Evolutionary conservation across 805 yeast species (phyloP), one percentile per base, ranked within the genome.

Genomic region (Ogataea methylovora): DNA sequence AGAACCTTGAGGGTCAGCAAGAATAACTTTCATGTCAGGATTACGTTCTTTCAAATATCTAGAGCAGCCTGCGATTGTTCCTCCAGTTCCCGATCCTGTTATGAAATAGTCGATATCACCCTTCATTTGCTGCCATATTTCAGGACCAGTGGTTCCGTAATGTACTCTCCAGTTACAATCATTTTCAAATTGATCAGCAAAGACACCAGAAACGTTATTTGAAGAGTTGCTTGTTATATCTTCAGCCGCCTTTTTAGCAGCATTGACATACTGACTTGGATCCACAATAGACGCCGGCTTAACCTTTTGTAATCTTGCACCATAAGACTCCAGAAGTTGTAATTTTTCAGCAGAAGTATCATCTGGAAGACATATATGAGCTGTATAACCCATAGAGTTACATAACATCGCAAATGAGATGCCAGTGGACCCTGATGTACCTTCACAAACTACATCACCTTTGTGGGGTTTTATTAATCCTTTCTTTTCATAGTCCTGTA

Each of bases 381-480:
- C 84, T 15, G 72, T 75, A 54, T 88, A 88, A 0, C 98, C 98
- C 34, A 84, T 55, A 0, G 95, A 82, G 45, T 86, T 76, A 42
- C 94, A 84, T n/a, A 92, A 67, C 58, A 87, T 75, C 0, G 97
- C 95, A 46, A 90, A 71, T 2, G 95, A 84, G 10, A 92, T 92
- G 3, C 98, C 98, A 0, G 98, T 90, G 0, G 97, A 87, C 0
- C 98, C 98, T 9, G 92, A 80, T 0, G 98, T 92, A 7, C 98
- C 98, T 61, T 90, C 98, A 55, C 79, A 87, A 2, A 90, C 81
- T 11, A 77, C 65, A 48, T 85, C 92, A 1, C 84, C 86, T 34
- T 67, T 58, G 28, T 73, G 54, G 0, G 84, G 83, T 5, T 61
- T 52, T 26, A 88, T 54, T 5, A 63, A 50, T 0, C 92, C 92